Evolutionary conservation across 805 yeast genomes (phyloP).

Genomic region (Starmerella stellata): DNA sequence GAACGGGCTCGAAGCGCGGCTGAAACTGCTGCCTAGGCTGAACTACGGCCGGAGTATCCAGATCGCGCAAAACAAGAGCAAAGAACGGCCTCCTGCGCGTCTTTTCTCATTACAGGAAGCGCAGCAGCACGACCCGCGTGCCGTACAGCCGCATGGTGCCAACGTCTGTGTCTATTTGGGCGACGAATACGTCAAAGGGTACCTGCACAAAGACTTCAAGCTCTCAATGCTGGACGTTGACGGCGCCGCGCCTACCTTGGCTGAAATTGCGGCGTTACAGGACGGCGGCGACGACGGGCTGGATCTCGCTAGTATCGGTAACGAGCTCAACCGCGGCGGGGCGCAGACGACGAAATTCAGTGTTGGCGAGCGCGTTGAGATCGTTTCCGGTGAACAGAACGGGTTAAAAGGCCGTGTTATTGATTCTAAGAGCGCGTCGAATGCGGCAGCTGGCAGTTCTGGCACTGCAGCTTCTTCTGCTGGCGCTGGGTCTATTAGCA

Average conservation of each 20-base stretch:
- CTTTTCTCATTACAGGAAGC: conserved; percentile 83
- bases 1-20: conserved; percentile 86
- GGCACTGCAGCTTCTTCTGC: conserved; percentile 35
- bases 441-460: too few relatives aligned
- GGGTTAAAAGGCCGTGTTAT: conserved; percentile 69
- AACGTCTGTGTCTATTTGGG: conserved; percentile 53
- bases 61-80: conserved; percentile 28
- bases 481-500: too few relatives aligned
- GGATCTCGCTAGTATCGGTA: conserved; percentile 72
- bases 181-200: conserved; percentile 83
- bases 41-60: conserved; percentile 54
- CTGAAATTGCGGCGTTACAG: conserved; percentile 48
- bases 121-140: conserved; percentile 58
- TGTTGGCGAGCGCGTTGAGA: conserved; percentile 87
- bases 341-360: conserved; percentile 50
- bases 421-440: too few relatives aligned
- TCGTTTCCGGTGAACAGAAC: conserved; percentile 81
- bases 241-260: conserved; percentile 64
- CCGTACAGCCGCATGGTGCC: conserved; percentile 38
- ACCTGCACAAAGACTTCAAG: conserved; percentile 67
- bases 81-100: conserved; percentile 65
- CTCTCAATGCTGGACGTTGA: conserved; percentile 66
- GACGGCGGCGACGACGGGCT: conserved; percentile 62
- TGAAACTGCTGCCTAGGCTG: conserved; percentile 79
- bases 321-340: conserved; percentile 48